phyloP scores from a whole-genome alignment of 805 yeast species.

The Nakazawaea anatomiae region DNA sequence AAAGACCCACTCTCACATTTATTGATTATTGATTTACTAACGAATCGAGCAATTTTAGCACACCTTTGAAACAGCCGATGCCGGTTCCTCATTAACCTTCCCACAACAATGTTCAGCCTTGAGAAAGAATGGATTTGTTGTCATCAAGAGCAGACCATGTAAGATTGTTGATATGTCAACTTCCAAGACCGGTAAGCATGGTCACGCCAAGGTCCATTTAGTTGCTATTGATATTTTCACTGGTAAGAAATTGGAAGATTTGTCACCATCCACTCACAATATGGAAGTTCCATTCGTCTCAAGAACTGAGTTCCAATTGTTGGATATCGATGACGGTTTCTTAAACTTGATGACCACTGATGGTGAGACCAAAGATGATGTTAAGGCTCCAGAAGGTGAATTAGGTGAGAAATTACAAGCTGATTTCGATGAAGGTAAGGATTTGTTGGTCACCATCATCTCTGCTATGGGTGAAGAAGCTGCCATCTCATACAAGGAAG shows the following conservation, averaged over 20 bases:
- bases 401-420: conserved; percentile 88
- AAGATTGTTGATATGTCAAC: conserved; percentile 99
- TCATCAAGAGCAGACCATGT: conserved; percentile 98
- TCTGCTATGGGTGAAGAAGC: conserved; percentile 99
- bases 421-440: conserved; percentile 98
- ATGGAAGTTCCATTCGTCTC: conserved; percentile 98
- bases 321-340: conserved; percentile 98
- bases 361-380: conserved; percentile 99
- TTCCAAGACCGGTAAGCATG: conserved; percentile 99
- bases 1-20: background rate
- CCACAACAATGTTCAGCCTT: conserved; percentile 99
- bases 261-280: conserved; percentile 99
- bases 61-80: conserved; percentile 95
- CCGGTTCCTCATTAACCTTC: conserved; percentile 97
- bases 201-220: conserved; percentile 99
- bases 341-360: conserved; percentile 93
- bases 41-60: conserved; percentile 40
- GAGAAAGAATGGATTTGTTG: conserved; percentile 99
- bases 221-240: conserved; percentile 99
- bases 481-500: conserved; percentile 97
- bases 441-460: conserved; percentile 92
- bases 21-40: conserved; percentile 1
- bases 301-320: conserved; percentile 94
- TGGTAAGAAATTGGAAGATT: conserved; percentile 98
- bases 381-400: conserved; percentile 97